Conservation (phyloP, 2,329 filamentous ascomycete species). For the Corinectria fuckeliana region DNA sequence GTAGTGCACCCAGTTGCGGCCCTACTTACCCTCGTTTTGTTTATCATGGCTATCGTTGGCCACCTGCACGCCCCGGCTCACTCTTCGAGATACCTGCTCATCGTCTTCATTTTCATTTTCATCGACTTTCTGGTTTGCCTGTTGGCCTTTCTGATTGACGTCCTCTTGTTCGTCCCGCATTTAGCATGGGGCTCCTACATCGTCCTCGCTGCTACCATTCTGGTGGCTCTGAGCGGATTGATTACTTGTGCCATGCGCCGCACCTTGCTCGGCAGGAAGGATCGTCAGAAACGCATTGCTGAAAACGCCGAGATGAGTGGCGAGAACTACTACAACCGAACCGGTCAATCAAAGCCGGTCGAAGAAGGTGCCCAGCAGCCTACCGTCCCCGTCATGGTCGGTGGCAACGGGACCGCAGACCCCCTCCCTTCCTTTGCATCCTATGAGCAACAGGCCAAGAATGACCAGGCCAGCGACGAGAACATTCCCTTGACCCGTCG, state of each 20-base stretch:
- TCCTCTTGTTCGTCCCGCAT: conserved; percentile 93
- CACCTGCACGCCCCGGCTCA: conserved; percentile 90
- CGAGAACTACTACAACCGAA: conserved; percentile 84
- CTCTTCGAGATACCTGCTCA: conserved; percentile 85
- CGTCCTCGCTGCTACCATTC: conserved; percentile 85
- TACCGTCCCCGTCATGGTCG: conserved; percentile 63
- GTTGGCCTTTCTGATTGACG: conserved; percentile 90
- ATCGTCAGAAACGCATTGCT: conserved; percentile 88
- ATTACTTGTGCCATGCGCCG: conserved; percentile 95
- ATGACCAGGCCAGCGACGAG: conserved; percentile 70
- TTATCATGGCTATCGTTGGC: conserved; percentile 77
- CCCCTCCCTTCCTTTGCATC: conserved; percentile 64
- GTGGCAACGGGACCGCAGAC: conserved; percentile 57
- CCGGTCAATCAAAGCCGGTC: conserved; percentile 60
- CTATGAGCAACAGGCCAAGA: conserved; percentile 70
- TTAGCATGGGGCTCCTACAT: conserved; percentile 94
- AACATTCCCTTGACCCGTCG: conserved; percentile 72
- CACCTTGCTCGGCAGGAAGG: conserved; percentile 88
- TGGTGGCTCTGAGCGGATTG: conserved; percentile 81
- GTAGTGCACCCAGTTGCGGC: conserved; percentile 93
- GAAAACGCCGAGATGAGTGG: conserved; percentile 98
- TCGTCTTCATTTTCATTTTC: conserved; percentile 84
- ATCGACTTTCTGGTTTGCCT: conserved; percentile 84
- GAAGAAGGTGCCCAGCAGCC: conserved; percentile 57
- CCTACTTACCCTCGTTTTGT: conserved; percentile 82